Conservation (phyloP, 139 green algal genomes). For the Nannochloris sp. region DNA sequence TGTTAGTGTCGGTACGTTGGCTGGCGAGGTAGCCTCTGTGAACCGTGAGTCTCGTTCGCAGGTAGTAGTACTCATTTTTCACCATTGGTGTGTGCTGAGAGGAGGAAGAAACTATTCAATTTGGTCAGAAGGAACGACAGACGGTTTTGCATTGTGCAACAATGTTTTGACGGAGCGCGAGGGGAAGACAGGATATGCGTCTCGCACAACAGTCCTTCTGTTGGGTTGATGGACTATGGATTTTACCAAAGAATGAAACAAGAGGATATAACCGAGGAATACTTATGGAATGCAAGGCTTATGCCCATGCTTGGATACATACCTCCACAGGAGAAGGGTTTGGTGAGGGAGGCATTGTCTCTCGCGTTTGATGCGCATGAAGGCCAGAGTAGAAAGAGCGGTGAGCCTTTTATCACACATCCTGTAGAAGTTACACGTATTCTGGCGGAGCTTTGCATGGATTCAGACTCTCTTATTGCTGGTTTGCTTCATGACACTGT, state of each 20-base stretch:
- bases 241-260: conserved; percentile 42
- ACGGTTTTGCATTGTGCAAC: background rate
- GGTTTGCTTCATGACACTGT: conserved; percentile 86
- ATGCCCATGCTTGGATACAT: conserved; percentile 50
- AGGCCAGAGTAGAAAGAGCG: conserved; percentile 67
- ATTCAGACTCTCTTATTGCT: conserved; percentile 59
- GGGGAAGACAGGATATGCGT: background rate
- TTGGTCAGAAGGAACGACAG: too few relatives aligned
- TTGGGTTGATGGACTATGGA: conserved; percentile 35
- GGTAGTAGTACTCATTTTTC: too few relatives aligned
- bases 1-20: background rate
- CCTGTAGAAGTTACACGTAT: conserved; percentile 80
- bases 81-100: background rate
- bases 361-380: conserved; percentile 65
- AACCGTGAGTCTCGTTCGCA: too few relatives aligned
- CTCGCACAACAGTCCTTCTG: background rate
- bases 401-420: conserved; percentile 87
- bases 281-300: conserved; percentile 49
- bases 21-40: too few relatives aligned
- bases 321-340: conserved; percentile 14
- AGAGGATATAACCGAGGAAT: conserved; percentile 35
- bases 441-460: conserved; percentile 61
- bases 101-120: background rate
- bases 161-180: background rate
- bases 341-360: conserved; percentile 45